A percentile compares a stretch with the other conserved stretches of the same genome.
Conservation (phyloP, 75 land plant genomes). For the Pinus tabuliformis region DNA sequence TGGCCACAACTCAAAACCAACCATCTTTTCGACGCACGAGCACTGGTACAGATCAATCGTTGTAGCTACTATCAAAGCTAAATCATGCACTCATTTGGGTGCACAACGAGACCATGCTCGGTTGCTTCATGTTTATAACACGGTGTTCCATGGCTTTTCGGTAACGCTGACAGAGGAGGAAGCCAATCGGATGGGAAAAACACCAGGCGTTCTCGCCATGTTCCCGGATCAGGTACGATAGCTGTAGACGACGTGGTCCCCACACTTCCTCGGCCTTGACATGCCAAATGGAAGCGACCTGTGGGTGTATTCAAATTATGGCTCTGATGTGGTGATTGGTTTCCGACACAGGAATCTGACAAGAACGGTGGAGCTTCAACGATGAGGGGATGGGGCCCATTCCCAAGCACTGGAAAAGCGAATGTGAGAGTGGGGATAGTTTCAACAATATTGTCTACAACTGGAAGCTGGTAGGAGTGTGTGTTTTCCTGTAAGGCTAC, state of each 20-base stretch:
- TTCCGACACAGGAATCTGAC: conserved; percentile 86
- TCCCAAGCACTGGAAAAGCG: conserved; percentile 49
- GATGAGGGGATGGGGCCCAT: conserved; percentile 49
- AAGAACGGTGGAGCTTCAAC: conserved; percentile 53
- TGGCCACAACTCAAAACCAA: conserved; percentile 31
- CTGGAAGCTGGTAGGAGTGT: conserved; percentile 46
- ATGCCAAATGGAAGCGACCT: too few relatives aligned
- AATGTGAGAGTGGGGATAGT: conserved; percentile 31
- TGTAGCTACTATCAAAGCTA: neutral
- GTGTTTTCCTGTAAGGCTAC: conserved; percentile 63
- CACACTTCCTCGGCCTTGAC: conserved; percentile 1
- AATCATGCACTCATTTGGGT: neutral
- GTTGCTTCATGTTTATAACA: conserved; percentile 51
- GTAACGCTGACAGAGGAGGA: conserved; percentile 22
- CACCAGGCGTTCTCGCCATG: conserved; percentile 44
- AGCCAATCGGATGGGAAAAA: conserved; percentile 5
- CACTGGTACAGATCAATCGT: conserved; percentile 66
- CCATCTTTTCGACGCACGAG: conserved; percentile 46
- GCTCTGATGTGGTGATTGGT: conserved; percentile 64
- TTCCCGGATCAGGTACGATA: conserved; percentile 7
- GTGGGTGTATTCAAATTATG: conserved; percentile 16
- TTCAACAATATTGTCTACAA: conserved; percentile 40
- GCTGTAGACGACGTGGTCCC: conserved; percentile 66
- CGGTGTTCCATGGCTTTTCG: conserved; percentile 67
- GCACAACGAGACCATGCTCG: neutral